Percentiles rank a stretch among this genome's conserved stretches.
These are phyloP conservation scores for Fusarium brevicatenulatum DNA, from an alignment of 2,329 filamentous ascomycete genomes.

Conservation along the genomic window DNA sequence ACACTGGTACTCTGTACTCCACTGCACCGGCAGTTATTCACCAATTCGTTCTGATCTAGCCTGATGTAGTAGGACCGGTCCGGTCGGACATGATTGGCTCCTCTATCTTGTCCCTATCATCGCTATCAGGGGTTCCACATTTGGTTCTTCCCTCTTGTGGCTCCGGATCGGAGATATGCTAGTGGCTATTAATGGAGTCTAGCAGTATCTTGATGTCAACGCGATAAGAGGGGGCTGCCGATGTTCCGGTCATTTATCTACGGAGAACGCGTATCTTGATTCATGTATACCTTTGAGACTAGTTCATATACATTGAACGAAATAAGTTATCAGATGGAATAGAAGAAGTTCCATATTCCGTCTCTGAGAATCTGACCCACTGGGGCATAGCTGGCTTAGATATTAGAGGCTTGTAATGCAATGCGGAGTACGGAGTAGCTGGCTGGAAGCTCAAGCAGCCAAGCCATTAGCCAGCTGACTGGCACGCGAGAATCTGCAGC, in stretches of 20 bases:
- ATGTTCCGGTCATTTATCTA: not conserved
- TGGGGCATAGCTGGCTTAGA: not conserved
- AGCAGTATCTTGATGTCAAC: not conserved
- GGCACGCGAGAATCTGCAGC: not conserved
- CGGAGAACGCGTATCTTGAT: not conserved
- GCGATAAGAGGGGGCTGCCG: not conserved
- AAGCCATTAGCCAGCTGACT: not conserved
- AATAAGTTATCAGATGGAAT: not conserved
- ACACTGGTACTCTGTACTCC: not conserved
- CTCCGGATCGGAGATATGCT: not conserved
- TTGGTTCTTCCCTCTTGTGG: not conserved
- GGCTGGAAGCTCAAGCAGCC: not conserved
- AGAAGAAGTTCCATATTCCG: not conserved
- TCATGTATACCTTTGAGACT: fast-evolving
- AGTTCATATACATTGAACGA: not conserved
- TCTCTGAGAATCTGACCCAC: fast-evolving
- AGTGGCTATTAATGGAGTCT: not conserved
- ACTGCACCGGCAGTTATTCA: not conserved
- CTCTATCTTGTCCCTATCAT: fast-evolving
- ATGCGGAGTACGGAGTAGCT: not conserved
- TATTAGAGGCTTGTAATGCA: not conserved
- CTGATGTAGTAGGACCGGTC: not conserved
- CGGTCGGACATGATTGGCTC: not conserved
- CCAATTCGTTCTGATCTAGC: not conserved
- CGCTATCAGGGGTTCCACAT: not conserved